phyloP scores from a whole-genome alignment of 768 basidiomycete species.

The Mycena olivaceomarginata region DNA sequence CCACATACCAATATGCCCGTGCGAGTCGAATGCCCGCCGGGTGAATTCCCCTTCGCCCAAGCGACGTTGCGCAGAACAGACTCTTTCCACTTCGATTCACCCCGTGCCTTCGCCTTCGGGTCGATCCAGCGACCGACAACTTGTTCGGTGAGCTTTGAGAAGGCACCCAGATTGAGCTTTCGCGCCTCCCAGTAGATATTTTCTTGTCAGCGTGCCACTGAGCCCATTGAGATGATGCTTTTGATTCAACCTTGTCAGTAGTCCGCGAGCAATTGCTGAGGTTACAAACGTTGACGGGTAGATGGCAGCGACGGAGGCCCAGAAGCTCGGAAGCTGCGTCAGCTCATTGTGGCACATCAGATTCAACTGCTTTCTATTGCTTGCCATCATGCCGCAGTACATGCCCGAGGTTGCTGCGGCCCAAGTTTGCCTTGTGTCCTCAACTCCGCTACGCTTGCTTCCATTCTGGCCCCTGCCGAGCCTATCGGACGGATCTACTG shows the following conservation, averaged over 20 bases:
- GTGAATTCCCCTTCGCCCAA: too few relatives aligned
- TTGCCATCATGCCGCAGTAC: background rate
- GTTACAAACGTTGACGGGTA: constrained; percentile 6
- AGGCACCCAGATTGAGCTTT: too few relatives aligned
- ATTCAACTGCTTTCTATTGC: background rate
- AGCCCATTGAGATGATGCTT: background rate
- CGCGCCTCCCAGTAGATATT: constrained; percentile 2
- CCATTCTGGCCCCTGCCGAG: background rate
- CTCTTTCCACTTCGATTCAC: too few relatives aligned
- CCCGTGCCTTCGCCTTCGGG: too few relatives aligned
- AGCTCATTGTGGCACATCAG: background rate
- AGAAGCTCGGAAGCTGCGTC: background rate
- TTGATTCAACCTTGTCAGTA: background rate
- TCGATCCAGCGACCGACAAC: too few relatives aligned
- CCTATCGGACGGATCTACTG: background rate
- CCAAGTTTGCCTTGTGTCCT: background rate
- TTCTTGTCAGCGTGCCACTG: background rate
- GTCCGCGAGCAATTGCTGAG: constrained; percentile 5
- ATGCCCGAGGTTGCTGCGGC: constrained; percentile 4
- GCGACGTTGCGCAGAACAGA: too few relatives aligned
- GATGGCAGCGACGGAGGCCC: background rate
- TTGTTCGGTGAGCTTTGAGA: too few relatives aligned
- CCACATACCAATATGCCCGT: too few relatives aligned
- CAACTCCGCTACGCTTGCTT: background rate
- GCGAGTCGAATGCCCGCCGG: too few relatives aligned